Conservation (phyloP, 495 filamentous ascomycete species). For the Haplographium delicatum region DNA sequence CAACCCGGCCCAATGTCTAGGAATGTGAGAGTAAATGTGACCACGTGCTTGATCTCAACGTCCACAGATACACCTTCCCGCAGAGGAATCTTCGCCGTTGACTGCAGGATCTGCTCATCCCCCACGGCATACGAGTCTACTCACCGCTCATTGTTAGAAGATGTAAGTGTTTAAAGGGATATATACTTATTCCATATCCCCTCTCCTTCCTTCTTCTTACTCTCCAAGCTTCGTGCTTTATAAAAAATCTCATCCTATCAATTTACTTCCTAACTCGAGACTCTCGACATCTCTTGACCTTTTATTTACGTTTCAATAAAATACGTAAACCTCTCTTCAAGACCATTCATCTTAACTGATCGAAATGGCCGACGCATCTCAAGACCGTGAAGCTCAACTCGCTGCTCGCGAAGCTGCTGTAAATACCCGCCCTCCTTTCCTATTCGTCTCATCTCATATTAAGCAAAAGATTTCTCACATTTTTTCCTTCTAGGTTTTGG, state of each 20-base stretch:
- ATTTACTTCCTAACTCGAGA: neutral
- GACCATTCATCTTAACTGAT: slow-evolving; percentile 13
- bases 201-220: neutral
- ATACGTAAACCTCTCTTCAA: too few relatives aligned
- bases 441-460: too few relatives aligned
- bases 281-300: too few relatives aligned
- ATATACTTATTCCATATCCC: neutral
- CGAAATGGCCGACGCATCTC: slow-evolving; percentile 8
- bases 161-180: neutral
- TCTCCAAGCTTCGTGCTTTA: slow-evolving; percentile 12
- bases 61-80: too few relatives aligned
- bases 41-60: neutral
- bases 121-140: neutral
- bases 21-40: neutral
- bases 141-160: slow-evolving; percentile 1
- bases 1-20: slow-evolving; percentile 6
- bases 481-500: neutral
- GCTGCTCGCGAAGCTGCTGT: slow-evolving; percentile 17
- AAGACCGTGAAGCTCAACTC: slow-evolving; percentile 3
- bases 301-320: too few relatives aligned
- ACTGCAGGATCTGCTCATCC: too few relatives aligned
- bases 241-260: neutral
- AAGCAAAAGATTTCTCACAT: too few relatives aligned
- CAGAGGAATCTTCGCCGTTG: too few relatives aligned
- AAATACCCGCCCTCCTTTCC: neutral